Conservation (phyloP, 2,329 filamentous ascomycete species). For the Epichloe bromicola region DNA sequence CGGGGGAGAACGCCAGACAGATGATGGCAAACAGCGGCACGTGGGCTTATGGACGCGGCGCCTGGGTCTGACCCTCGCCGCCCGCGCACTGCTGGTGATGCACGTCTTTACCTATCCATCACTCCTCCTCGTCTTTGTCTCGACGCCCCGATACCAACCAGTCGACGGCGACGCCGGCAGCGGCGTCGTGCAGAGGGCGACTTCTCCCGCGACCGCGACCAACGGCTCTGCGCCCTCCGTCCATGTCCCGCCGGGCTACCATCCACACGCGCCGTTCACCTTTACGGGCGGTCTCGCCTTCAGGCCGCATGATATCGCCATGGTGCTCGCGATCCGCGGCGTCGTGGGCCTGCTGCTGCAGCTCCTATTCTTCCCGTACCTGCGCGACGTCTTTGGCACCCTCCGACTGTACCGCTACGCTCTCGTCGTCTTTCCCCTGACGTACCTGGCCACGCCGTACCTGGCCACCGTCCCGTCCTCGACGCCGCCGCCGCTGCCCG, state of each 20-base stretch:
- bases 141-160: slow-evolving; percentile 49
- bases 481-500: slow-evolving; percentile 31
- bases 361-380: slow-evolving; percentile 49
- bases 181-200: too few relatives aligned
- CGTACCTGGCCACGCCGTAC: slow-evolving; percentile 53
- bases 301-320: slow-evolving; percentile 55
- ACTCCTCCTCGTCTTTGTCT: slow-evolving; percentile 65
- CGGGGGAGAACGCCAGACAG: slow-evolving; percentile 5
- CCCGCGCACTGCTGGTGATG: slow-evolving; percentile 56
- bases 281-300: slow-evolving; percentile 71
- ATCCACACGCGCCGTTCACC: slow-evolving; percentile 36
- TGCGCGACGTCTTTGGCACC: slow-evolving; percentile 55
- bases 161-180: slow-evolving; percentile 2
- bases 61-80: slow-evolving; percentile 41
- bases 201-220: too few relatives aligned
- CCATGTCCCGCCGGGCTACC: slow-evolving; percentile 13
- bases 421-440: slow-evolving; percentile 58
- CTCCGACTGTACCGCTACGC: slow-evolving; percentile 55
- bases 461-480: slow-evolving; percentile 52
- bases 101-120: slow-evolving; percentile 67
- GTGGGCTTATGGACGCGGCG: slow-evolving; percentile 44
- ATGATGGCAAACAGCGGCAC: slow-evolving; percentile 31
- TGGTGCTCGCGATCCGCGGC: slow-evolving; percentile 66
- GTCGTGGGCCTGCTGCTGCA: slow-evolving; percentile 57
- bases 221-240: too few relatives aligned